Conservation (phyloP, 768 basidiomycete genomes). For the Tricholoma bakamatsutake region DNA sequence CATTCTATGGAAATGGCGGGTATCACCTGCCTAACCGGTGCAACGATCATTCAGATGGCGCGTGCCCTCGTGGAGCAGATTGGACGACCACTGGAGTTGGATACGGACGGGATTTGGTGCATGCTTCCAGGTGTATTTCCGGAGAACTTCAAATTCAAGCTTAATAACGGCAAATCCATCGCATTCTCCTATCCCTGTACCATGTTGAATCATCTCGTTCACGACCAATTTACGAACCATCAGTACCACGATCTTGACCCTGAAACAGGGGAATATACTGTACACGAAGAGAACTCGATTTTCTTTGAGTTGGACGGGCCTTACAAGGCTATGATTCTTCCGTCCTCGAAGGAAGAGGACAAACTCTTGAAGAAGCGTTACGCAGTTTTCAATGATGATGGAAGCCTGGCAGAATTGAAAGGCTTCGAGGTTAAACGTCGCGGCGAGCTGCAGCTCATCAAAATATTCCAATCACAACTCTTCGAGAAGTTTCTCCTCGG, state of each 20-base stretch:
- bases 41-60: constrained; percentile 98
- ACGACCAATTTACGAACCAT: constrained; percentile 93
- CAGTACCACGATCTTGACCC: constrained; percentile 94
- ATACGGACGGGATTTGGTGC: constrained; percentile 99
- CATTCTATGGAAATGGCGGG: constrained; percentile 99
- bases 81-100: constrained; percentile 92
- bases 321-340: constrained; percentile 98
- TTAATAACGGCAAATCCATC: constrained; percentile 81
- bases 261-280: constrained; percentile 74
- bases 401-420: constrained; percentile 95
- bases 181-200: constrained; percentile 96
- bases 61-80: constrained; percentile 96
- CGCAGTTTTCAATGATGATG: constrained; percentile 98
- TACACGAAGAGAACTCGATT: constrained; percentile 96
- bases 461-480: constrained; percentile 97
- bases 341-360: constrained; percentile 98
- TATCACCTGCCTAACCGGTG: constrained; percentile 96
- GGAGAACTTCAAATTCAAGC: constrained; percentile 95
- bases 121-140: constrained; percentile 99
- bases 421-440: constrained; percentile 99
- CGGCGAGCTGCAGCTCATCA: constrained; percentile 97
- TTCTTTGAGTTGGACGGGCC: constrained; percentile 99
- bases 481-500: constrained; percentile 98
- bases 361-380: constrained; percentile 98
- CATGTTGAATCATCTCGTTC: constrained; percentile 97